These are phyloP conservation scores for Pilaira anomala DNA, from an alignment of 192 early-diverging fungal species.

Conservation along the genomic window DNA sequence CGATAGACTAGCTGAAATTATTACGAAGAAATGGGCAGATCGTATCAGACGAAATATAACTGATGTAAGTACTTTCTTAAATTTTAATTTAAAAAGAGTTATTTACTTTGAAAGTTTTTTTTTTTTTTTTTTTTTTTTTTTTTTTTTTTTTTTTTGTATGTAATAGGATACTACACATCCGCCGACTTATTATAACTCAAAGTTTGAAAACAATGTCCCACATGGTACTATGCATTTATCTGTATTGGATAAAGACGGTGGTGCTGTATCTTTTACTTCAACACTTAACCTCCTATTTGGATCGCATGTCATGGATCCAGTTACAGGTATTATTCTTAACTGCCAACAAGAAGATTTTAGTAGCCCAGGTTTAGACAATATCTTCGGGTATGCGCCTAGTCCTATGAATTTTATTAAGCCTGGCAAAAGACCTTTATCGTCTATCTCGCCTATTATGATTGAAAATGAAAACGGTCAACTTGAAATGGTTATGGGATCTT, in stretches of 20 bases:
- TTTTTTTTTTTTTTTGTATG: neutral
- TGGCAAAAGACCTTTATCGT: constrained; percentile 82
- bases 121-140: too few species aligned
- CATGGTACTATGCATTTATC: constrained; percentile 95
- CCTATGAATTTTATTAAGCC: constrained; percentile 79
- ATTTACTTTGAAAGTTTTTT: neutral
- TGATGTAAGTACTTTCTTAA: too few species aligned
- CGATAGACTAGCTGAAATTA: constrained; percentile 54
- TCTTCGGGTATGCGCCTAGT: constrained; percentile 78
- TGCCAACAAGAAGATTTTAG: constrained; percentile 97
- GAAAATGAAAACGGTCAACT: constrained; percentile 55
- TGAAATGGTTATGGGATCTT: constrained; percentile 75
- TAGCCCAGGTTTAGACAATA: constrained; percentile 65
- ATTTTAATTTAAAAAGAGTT: neutral
- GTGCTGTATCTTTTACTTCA: constrained; percentile 80
- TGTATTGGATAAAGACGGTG: constrained; percentile 64
- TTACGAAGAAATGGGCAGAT: constrained; percentile 67
- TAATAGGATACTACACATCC: constrained; percentile 54
- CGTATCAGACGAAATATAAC: constrained; percentile 67
- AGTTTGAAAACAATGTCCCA: constrained; percentile 69
- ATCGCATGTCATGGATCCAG: constrained; percentile 77
- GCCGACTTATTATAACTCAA: constrained; percentile 72
- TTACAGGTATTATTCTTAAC: constrained; percentile 87
- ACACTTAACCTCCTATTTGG: constrained; percentile 91
- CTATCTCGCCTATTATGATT: constrained; percentile 61